A percentile compares a stretch with the other conserved stretches of the same genome.
These are phyloP conservation scores for Wakefieldia striispora DNA, from an alignment of 768 basidiomycete species.

Conservation along the genomic window DNA sequence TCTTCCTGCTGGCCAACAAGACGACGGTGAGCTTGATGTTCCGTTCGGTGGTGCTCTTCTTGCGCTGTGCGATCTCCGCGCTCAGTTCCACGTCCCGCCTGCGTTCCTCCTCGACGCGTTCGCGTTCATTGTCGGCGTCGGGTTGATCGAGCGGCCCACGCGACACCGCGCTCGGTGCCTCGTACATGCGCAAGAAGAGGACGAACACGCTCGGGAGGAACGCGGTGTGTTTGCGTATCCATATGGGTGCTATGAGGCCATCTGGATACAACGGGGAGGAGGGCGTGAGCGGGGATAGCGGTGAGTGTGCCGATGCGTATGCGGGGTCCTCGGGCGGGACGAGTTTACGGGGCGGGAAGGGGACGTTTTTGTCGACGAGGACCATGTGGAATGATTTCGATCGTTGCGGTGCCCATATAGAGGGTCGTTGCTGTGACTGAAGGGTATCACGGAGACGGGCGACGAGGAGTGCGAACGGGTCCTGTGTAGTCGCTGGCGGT, in stretches of 20 bases:
- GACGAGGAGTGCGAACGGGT: conserved; percentile 60
- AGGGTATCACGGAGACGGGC: conserved; percentile 69
- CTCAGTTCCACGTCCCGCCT: conserved; percentile 74
- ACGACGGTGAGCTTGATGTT: conserved; percentile 93
- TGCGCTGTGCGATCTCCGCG: conserved; percentile 73
- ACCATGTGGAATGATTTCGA: conserved; percentile 76
- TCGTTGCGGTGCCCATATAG: conserved; percentile 74
- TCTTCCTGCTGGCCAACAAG: conserved; percentile 69
- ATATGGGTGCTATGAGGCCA: conserved; percentile 95
- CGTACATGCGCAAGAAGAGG: conserved; percentile 82
- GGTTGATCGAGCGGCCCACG: conserved; percentile 55
- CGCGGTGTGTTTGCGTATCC: conserved; percentile 94
- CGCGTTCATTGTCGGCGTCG: conserved; percentile 52
- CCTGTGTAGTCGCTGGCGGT: conserved; percentile 39
- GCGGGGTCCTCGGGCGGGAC: conserved; percentile 55
- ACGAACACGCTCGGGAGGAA: conserved; percentile 93
- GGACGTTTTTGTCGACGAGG: conserved; percentile 78
- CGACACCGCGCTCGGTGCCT: conserved; percentile 47
- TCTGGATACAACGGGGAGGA: conserved; percentile 92
- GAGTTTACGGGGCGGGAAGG: conserved; percentile 86
- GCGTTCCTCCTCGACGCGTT: conserved; percentile 67
- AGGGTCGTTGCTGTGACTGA: conserved; percentile 55
- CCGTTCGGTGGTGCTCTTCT: conserved; percentile 54
- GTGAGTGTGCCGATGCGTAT: conserved; percentile 70
- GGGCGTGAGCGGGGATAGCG: conserved; percentile 87